These are phyloP conservation scores for Cornus kousa DNA, from an alignment of 148 eudicot species.

Conservation along the genomic window DNA sequence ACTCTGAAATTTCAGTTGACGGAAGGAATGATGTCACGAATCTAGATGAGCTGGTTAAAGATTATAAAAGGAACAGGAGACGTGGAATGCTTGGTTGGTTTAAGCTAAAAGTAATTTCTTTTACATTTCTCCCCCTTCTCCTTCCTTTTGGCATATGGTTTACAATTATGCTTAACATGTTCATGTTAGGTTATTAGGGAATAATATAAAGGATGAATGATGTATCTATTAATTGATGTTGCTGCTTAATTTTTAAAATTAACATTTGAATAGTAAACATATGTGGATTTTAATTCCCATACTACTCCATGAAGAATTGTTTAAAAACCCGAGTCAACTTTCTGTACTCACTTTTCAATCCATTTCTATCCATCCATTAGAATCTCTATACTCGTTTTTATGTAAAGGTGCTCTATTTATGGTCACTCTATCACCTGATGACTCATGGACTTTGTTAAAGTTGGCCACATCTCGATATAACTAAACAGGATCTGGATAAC, in stretches of 20 bases:
- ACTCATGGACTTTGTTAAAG: neutral
- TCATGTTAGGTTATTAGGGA: neutral
- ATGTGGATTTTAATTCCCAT: neutral
- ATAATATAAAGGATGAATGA: neutral
- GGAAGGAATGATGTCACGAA: conserved; percentile 22
- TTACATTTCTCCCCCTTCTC: neutral
- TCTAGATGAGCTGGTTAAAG: conserved; percentile 39
- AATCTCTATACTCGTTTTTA: too few relatives aligned
- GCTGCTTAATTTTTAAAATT: neutral
- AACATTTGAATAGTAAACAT: neutral
- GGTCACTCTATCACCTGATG: too few relatives aligned
- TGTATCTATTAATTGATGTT: neutral
- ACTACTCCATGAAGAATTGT: neutral
- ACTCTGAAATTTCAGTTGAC: conserved; percentile 30
- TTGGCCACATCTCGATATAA: neutral
- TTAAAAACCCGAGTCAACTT: too few relatives aligned
- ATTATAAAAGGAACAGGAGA: conserved; percentile 37
- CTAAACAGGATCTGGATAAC: neutral
- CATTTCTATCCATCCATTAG: too few relatives aligned
- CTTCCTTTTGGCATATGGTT: neutral
- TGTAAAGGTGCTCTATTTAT: too few relatives aligned
- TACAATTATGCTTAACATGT: neutral
- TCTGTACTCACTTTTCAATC: too few relatives aligned
- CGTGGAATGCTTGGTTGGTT: conserved; percentile 49
- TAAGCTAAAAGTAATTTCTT: conserved; percentile 33